A percentile compares a stretch with the other conserved stretches of the same genome.
Evolutionary conservation across 75 land plant species (phyloP).

Genomic region (Azolla pinnata): DNA sequence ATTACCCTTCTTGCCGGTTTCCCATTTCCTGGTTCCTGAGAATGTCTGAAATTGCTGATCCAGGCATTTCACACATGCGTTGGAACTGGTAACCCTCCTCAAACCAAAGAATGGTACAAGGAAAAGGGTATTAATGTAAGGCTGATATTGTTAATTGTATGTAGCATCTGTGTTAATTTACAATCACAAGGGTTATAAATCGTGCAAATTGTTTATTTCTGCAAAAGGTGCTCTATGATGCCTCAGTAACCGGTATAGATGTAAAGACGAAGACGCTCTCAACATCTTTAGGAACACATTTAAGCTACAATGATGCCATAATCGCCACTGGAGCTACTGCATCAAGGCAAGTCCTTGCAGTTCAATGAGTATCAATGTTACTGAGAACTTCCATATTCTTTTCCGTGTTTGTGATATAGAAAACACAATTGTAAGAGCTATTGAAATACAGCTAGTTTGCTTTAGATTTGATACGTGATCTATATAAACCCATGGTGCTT

Average conservation of each 20-base stretch:
- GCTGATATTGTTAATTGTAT: too few species aligned
- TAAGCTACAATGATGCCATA: conserved; percentile 63
- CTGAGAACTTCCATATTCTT: neutral
- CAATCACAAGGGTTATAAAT: neutral
- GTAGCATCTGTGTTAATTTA: too few species aligned
- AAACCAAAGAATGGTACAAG: conserved; percentile 80
- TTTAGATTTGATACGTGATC: too few species aligned
- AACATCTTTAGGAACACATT: conserved; percentile 60
- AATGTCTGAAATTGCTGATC: conserved; percentile 6
- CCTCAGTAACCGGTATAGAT: conserved; percentile 58
- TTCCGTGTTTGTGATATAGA: too few species aligned
- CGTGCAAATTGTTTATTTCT: neutral
- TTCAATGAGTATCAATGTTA: neutral
- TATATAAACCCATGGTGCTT: too few species aligned
- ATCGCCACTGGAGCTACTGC: conserved; percentile 79
- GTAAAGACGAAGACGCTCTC: conserved; percentile 36
- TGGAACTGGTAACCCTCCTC: conserved; percentile 80
- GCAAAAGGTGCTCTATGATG: conserved; percentile 54
- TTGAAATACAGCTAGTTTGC: too few species aligned
- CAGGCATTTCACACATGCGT: conserved; percentile 96
- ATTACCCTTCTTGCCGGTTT: too few species aligned
- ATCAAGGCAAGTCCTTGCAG: conserved; percentile 24
- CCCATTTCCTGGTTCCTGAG: too few species aligned
- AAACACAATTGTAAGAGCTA: too few species aligned
- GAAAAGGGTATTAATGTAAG: conserved; percentile 88